These are phyloP conservation scores for Xerocomellus chrysenteron DNA, from an alignment of 768 basidiomycete species.

Conservation along the genomic window DNA sequence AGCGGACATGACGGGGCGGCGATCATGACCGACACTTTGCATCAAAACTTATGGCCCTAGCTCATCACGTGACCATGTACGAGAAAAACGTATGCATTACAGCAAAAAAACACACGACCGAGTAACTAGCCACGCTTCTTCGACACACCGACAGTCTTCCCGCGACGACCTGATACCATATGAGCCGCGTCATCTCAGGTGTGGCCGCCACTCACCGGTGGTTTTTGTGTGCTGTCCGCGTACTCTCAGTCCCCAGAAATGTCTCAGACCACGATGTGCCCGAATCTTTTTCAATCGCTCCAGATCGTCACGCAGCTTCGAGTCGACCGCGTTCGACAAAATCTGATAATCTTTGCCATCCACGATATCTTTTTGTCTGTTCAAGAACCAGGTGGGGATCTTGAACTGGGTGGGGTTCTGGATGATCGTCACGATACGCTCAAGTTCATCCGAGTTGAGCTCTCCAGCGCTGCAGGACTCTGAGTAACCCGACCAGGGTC, in stretches of 20 bases:
- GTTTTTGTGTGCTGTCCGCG: slow-evolving; percentile 99
- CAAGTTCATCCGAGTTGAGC: slow-evolving; percentile 98
- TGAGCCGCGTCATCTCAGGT: neutral
- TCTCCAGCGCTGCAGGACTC: slow-evolving; percentile 79
- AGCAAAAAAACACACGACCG: neutral
- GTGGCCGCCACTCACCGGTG: slow-evolving; percentile 59
- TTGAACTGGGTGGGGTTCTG: slow-evolving; percentile 99
- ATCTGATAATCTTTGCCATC: slow-evolving; percentile 98
- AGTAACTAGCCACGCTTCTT: slow-evolving; percentile 74
- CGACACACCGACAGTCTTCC: slow-evolving; percentile 95
- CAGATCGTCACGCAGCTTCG: slow-evolving; percentile 96
- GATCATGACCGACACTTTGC: neutral
- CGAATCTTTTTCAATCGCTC: slow-evolving; percentile 99
- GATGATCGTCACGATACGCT: slow-evolving; percentile 98
- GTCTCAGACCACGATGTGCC: slow-evolving; percentile 90
- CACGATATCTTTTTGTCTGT: slow-evolving; percentile 97
- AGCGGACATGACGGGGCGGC: slow-evolving; percentile 34
- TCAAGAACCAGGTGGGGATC: slow-evolving; percentile 98
- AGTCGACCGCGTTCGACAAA: slow-evolving; percentile 94
- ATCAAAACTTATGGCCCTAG: neutral
- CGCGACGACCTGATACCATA: slow-evolving; percentile 69
- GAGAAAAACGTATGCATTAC: slow-evolving; percentile 5
- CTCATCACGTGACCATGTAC: slow-evolving; percentile 21
- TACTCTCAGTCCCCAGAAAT: slow-evolving; percentile 93
- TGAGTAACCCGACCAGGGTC: slow-evolving; percentile 2